These are phyloP conservation scores for Kodamaea restingae DNA, from an alignment of 805 yeast species.

Conservation along the genomic window DNA sequence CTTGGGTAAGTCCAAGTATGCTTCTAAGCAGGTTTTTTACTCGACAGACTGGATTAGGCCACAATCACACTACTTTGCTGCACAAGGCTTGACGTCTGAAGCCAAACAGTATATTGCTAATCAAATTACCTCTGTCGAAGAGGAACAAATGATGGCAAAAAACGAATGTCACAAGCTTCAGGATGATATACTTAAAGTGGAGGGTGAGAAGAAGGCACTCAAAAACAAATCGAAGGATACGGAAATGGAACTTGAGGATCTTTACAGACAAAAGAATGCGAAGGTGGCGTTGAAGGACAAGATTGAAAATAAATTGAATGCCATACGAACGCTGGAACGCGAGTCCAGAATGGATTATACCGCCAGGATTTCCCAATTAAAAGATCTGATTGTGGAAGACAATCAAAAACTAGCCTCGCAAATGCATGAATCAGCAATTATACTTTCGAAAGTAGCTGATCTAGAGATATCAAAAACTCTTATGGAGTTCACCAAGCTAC, in stretches of 20 bases:
- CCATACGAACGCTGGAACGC: slow-evolving; percentile 27
- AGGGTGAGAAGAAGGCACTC: slow-evolving; percentile 12
- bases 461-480: slow-evolving; percentile 13
- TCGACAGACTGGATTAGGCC: slow-evolving; percentile 30
- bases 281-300: slow-evolving; percentile 18
- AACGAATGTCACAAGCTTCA: slow-evolving; percentile 15
- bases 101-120: slow-evolving; percentile 14
- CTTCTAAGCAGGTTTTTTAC: slow-evolving; percentile 50
- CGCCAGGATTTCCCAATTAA: slow-evolving; percentile 32
- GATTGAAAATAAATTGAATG: slow-evolving; percentile 23
- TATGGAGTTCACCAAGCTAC: slow-evolving; percentile 13
- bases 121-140: slow-evolving; percentile 11
- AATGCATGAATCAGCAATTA: slow-evolving; percentile 20
- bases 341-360: slow-evolving; percentile 43
- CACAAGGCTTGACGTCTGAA: slow-evolving; percentile 29
- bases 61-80: slow-evolving; percentile 28
- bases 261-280: slow-evolving; percentile 13
- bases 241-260: slow-evolving; percentile 11
- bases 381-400: slow-evolving; percentile 20
- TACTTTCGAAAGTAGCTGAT: slow-evolving; percentile 20
- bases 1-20: slow-evolving; percentile 59
- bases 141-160: slow-evolving; percentile 12
- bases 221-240: slow-evolving; percentile 7
- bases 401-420: slow-evolving; percentile 16
- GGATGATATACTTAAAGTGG: slow-evolving; percentile 14